phyloP scores from a whole-genome alignment of 2,329 filamentous ascomycete species.

The Penicillium vulpinum region DNA sequence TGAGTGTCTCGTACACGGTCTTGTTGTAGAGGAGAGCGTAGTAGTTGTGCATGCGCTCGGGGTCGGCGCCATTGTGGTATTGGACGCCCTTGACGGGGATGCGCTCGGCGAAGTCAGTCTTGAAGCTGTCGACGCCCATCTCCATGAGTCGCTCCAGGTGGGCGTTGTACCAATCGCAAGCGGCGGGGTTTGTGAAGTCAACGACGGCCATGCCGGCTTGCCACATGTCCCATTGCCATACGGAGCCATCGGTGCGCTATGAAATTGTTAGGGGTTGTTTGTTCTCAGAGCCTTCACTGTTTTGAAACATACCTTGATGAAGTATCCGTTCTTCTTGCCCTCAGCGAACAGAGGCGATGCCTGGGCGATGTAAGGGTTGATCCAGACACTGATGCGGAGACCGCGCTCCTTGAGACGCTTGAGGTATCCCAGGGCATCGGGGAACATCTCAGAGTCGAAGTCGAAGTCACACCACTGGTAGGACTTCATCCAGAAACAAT shows the following conservation, averaged over 20 bases:
- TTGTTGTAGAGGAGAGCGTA: slow-evolving; percentile 75
- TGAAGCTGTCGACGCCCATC: slow-evolving; percentile 69
- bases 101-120: slow-evolving; percentile 74
- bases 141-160: slow-evolving; percentile 67
- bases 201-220: slow-evolving; percentile 74
- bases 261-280: not conserved
- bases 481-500: slow-evolving; percentile 75
- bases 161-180: slow-evolving; percentile 63
- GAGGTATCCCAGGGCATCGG: slow-evolving; percentile 66
- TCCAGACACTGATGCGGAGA: slow-evolving; percentile 72
- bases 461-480: slow-evolving; percentile 76
- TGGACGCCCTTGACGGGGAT: slow-evolving; percentile 66
- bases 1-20: slow-evolving; percentile 65
- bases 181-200: slow-evolving; percentile 72
- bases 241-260: slow-evolving; percentile 62
- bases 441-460: slow-evolving; percentile 68
- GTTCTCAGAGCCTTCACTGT: not conserved
- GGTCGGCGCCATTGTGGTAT: slow-evolving; percentile 63
- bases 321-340: slow-evolving; percentile 63
- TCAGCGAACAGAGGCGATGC: slow-evolving; percentile 65
- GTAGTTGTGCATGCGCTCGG: slow-evolving; percentile 72
- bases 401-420: slow-evolving; percentile 63
- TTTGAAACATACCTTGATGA: slow-evolving; percentile 54
- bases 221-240: slow-evolving; percentile 78
- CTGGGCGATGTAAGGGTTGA: slow-evolving; percentile 73